phyloP scores from a whole-genome alignment of 495 filamentous ascomycete genomes.

The Thermochaetoides thermophila region DNA sequence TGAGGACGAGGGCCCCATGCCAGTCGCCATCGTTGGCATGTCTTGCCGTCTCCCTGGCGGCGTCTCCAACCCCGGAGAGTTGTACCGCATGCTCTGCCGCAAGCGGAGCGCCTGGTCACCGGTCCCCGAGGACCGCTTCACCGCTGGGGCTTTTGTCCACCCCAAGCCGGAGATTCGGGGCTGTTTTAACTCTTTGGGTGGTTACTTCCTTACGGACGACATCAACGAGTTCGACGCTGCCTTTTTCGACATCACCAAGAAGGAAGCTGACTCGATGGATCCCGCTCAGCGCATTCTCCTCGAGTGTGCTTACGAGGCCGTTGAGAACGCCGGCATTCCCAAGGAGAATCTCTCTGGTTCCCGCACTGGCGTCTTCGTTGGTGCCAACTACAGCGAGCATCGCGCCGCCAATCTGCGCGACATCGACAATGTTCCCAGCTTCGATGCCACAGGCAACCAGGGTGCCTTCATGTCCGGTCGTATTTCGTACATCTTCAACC shows the following conservation, averaged over 20 bases:
- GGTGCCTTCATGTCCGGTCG: slow-evolving; percentile 41
- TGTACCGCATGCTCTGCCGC: slow-evolving; percentile 45
- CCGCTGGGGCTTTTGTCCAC: slow-evolving; percentile 52
- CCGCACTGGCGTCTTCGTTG: slow-evolving; percentile 71
- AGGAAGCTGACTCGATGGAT: slow-evolving; percentile 66
- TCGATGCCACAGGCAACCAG: slow-evolving; percentile 29
- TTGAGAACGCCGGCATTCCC: slow-evolving; percentile 76
- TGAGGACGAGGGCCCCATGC: slow-evolving; percentile 22
- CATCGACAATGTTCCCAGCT: slow-evolving; percentile 45
- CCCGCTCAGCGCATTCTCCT: slow-evolving; percentile 71
- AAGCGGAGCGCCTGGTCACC: slow-evolving; percentile 42
- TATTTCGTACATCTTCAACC: slow-evolving; percentile 44
- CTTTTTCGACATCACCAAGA: slow-evolving; percentile 69
- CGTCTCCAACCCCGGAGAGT: slow-evolving; percentile 38
- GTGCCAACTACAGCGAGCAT: slow-evolving; percentile 75
- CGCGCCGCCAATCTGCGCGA: slow-evolving; percentile 67
- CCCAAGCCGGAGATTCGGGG: slow-evolving; percentile 59
- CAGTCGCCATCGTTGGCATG: slow-evolving; percentile 44
- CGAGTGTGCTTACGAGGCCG: slow-evolving; percentile 70
- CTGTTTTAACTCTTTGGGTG: slow-evolving; percentile 61
- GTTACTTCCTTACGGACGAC: slow-evolving; percentile 60
- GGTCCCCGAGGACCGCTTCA: slow-evolving; percentile 58
- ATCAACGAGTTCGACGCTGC: slow-evolving; percentile 66
- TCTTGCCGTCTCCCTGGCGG: slow-evolving; percentile 38
- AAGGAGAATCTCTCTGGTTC: slow-evolving; percentile 61